phyloP scores from a whole-genome alignment of 306 rosid genomes.

The Quercus glauca region DNA sequence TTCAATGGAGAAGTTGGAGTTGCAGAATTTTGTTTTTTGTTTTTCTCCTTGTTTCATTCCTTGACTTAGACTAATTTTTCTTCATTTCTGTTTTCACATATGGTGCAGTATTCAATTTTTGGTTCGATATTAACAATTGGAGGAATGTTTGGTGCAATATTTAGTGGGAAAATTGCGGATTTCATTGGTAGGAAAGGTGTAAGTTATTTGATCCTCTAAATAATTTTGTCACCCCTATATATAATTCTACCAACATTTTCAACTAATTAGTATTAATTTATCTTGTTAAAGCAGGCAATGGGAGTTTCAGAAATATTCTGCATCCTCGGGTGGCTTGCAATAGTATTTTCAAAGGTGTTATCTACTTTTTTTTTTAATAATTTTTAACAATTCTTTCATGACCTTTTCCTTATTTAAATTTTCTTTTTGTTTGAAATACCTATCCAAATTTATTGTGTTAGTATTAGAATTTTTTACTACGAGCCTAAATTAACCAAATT shows the following conservation, averaged over 20 bases:
- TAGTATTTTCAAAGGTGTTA: constrained; percentile 51
- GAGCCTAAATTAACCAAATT: too few relatives aligned
- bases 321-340: constrained; percentile 73
- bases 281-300: constrained; percentile 60
- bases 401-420: background rate
- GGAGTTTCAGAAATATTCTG: constrained; percentile 66
- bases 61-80: background rate
- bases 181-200: constrained; percentile 44
- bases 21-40: too few relatives aligned
- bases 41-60: background rate
- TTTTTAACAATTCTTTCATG: too few relatives aligned
- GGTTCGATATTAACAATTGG: constrained; percentile 42
- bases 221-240: background rate
- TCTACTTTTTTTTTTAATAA: too few relatives aligned
- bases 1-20: too few relatives aligned
- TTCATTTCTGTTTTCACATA: background rate
- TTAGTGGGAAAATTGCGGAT: constrained; percentile 33
- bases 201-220: constrained; percentile 2
- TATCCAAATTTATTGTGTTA: too few relatives aligned
- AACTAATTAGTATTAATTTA: constrained; percentile 7
- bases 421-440: background rate
- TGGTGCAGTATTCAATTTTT: constrained; percentile 38
- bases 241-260: background rate
- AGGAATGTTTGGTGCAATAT: constrained; percentile 34
- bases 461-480: too few relatives aligned